phyloP scores from a whole-genome alignment of 257 asterid species.

The Marsdenia floribunda region DNA sequence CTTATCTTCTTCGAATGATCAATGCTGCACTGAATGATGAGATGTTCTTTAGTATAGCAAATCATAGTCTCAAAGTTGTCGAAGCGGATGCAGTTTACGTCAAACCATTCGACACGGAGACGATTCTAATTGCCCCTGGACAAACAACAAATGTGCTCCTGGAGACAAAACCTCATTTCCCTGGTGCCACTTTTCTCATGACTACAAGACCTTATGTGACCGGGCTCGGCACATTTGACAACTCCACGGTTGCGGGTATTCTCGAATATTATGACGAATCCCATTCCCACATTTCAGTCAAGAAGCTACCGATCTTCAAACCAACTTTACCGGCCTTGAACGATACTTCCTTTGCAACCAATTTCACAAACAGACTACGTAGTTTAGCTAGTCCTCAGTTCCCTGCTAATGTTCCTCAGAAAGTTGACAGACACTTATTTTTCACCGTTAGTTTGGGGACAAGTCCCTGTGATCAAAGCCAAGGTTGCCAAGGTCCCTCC shows the following conservation, averaged over 20 bases:
- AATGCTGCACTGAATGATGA: constrained; percentile 63
- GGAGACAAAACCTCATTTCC: constrained; percentile 31
- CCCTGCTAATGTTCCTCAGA: constrained; percentile 55
- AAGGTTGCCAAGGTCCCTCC: constrained; percentile 50
- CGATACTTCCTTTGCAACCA: constrained; percentile 43
- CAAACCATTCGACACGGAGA: constrained; percentile 42
- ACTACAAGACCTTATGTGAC: constrained; percentile 49
- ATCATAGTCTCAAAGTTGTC: constrained; percentile 42
- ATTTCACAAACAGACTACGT: constrained; percentile 29
- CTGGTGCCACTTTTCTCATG: constrained; percentile 46
- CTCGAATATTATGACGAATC: constrained; percentile 30
- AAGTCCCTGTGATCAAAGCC: constrained; percentile 40
- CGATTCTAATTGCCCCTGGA: constrained; percentile 48
- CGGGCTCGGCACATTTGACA: constrained; percentile 52
- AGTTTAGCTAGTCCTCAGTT: constrained; percentile 41
- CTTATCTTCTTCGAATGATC: constrained; percentile 57
- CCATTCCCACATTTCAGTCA: constrained; percentile 20
- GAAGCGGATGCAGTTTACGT: constrained; percentile 51
- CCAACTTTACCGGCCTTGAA: constrained; percentile 46
- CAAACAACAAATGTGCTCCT: constrained; percentile 55
- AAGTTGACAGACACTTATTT: constrained; percentile 29
- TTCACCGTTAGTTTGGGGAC: constrained; percentile 60
- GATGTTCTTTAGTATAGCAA: constrained; percentile 53
- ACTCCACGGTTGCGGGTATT: constrained; percentile 50
- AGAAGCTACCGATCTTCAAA: constrained; percentile 31